These are phyloP conservation scores for Purshia tridentata DNA, from an alignment of 306 rosid species.

Conservation along the genomic window DNA sequence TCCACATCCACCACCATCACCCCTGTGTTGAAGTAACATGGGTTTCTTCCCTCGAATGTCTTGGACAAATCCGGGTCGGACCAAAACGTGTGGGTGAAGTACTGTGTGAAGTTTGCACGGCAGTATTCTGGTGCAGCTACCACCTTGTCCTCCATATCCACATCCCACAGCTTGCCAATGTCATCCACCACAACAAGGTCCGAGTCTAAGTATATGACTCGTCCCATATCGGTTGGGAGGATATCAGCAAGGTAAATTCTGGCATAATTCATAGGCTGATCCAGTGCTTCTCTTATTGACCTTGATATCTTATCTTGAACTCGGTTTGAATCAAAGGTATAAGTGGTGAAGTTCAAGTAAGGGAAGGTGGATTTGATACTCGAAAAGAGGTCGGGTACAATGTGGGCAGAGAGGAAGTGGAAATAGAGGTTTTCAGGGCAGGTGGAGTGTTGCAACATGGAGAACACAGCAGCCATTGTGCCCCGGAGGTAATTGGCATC, in stretches of 20 bases:
- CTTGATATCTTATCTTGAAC: slow-evolving; percentile 57
- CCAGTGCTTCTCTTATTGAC: slow-evolving; percentile 61
- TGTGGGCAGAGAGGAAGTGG: slow-evolving; percentile 45
- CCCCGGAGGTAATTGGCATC: slow-evolving; percentile 70
- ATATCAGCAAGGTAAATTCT: slow-evolving; percentile 60
- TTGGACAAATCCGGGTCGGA: slow-evolving; percentile 28
- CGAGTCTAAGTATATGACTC: slow-evolving; percentile 60
- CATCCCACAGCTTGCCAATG: slow-evolving; percentile 60
- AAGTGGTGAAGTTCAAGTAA: slow-evolving; percentile 46
- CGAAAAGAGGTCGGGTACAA: slow-evolving; percentile 33
- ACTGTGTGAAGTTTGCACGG: slow-evolving; percentile 50
- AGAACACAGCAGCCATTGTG: slow-evolving; percentile 61
- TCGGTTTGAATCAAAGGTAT: slow-evolving; percentile 37
- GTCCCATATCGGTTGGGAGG: slow-evolving; percentile 38
- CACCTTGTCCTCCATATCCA: slow-evolving; percentile 51
- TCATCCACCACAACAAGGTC: slow-evolving; percentile 68
- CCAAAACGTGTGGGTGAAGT: slow-evolving; percentile 56
- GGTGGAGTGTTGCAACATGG: slow-evolving; percentile 56
- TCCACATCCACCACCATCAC: slow-evolving; percentile 76
- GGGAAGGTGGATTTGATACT: slow-evolving; percentile 61
- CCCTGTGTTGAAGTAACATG: slow-evolving; percentile 73
- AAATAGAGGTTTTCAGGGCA: slow-evolving; percentile 64
- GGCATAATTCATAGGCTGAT: slow-evolving; percentile 65
- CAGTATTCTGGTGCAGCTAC: slow-evolving; percentile 77
- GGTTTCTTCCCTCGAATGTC: slow-evolving; percentile 48